phyloP scores from a whole-genome alignment of 1,284 basidiomycete species.

The Earliella scabrosa region DNA sequence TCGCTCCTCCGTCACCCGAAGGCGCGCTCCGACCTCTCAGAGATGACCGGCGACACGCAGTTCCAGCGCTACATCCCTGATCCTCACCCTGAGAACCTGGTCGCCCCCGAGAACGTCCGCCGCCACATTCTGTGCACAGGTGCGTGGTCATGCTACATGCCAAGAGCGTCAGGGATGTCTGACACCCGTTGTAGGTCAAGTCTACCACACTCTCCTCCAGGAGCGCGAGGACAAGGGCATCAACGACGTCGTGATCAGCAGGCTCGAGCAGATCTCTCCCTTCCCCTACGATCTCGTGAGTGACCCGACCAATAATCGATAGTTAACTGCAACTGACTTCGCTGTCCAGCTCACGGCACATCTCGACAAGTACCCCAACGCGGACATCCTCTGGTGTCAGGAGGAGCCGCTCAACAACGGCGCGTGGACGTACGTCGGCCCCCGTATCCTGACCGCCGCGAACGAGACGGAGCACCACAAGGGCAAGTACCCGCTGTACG shows the following conservation, averaged over 20 bases:
- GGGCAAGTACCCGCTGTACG: conserved; percentile 86
- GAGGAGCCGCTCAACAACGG: conserved; percentile 94
- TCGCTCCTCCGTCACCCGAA: conserved; percentile 91
- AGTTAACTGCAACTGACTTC: neutral
- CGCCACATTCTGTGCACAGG: conserved; percentile 91
- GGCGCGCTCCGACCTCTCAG: conserved; percentile 85
- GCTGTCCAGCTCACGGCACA: conserved; percentile 78
- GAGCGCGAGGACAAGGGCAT: conserved; percentile 90
- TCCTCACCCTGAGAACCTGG: conserved; percentile 71
- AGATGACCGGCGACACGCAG: conserved; percentile 87
- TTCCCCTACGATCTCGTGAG: conserved; percentile 92
- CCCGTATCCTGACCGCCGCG: neutral
- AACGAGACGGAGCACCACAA: conserved; percentile 88
- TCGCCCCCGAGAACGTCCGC: conserved; percentile 84
- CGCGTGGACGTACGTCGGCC: conserved; percentile 52
- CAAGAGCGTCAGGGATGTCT: no score
- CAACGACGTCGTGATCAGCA: conserved; percentile 92
- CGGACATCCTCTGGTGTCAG: conserved; percentile 91
- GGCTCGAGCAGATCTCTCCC: conserved; percentile 94
- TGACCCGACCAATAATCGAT: no score
- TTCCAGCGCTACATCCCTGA: conserved; percentile 97
- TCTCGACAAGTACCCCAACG: conserved; percentile 96
- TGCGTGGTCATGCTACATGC: conserved; percentile 30
- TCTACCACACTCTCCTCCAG: conserved; percentile 89
- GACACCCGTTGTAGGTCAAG: conserved; percentile 68